phyloP scores from a whole-genome alignment of 176 grass and related monocot species.

The maize (Zea mays) region DNA sequence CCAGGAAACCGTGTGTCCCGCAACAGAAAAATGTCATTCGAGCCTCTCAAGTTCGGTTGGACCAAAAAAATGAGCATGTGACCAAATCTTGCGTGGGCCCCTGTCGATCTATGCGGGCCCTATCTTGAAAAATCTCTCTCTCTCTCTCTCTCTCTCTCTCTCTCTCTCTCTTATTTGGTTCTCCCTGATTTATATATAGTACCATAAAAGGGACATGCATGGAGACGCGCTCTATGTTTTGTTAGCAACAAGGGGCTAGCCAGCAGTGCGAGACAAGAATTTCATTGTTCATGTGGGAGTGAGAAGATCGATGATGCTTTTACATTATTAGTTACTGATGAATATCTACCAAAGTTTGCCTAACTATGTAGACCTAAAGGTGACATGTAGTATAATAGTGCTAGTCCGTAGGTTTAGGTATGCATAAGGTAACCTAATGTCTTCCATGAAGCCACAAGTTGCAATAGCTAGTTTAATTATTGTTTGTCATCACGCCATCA shows the following conservation, averaged over 20 bases:
- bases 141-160: not conserved
- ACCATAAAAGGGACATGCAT: slow-evolving; percentile 10
- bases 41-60: not conserved
- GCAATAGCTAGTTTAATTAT: not conserved
- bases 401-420: not conserved
- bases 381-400: slow-evolving; percentile 1
- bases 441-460: not conserved
- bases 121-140: not conserved
- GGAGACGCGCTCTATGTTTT: not conserved
- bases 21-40: too few species aligned
- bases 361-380: slow-evolving; percentile 2
- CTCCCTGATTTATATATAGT: slow-evolving; percentile 2
- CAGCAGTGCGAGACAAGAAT: not conserved
- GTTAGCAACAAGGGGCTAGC: not conserved
- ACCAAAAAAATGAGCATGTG: slow-evolving; percentile 37
- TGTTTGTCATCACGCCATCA: slow-evolving; percentile 2
- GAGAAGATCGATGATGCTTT: slow-evolving; percentile 32
- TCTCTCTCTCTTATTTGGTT: not conserved
- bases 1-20: too few species aligned
- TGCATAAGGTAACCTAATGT: not conserved
- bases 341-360: slow-evolving; percentile 20
- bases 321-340: not conserved
- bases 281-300: too few species aligned
- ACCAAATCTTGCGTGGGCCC: slow-evolving; percentile 26
- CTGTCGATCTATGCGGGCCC: slow-evolving; percentile 20